A percentile compares a stretch with the other conserved stretches of the same genome.
These are phyloP conservation scores for Pisolithus orientalis DNA, from an alignment of 768 basidiomycete species.

Conservation along the genomic window DNA sequence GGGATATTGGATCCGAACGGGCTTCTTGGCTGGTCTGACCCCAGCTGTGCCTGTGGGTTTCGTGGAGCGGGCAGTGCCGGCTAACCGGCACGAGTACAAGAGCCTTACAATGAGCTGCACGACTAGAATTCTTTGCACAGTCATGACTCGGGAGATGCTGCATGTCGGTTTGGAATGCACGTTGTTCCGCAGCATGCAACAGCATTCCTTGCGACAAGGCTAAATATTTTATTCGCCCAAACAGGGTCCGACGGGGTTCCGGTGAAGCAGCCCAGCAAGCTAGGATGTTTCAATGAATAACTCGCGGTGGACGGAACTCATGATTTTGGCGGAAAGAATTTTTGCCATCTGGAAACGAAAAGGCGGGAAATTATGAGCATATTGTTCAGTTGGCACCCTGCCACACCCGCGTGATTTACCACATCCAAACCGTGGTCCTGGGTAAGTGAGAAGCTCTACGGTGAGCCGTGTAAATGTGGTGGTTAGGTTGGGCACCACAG, in stretches of 20 bases:
- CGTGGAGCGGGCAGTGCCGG: no score
- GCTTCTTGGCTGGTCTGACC: no score
- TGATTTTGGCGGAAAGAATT: not conserved
- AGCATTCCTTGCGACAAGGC: not conserved
- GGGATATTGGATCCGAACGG: no score
- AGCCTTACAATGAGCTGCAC: not conserved
- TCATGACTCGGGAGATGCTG: not conserved
- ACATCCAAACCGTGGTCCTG: not conserved
- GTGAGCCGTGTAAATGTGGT: not conserved
- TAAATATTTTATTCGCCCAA: not conserved
- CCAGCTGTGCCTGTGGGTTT: no score
- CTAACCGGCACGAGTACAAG: no score
- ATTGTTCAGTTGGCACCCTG: not conserved
- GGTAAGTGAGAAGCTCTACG: not conserved
- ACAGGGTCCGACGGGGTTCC: not conserved
- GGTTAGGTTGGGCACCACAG: not conserved
- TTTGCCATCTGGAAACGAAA: not conserved
- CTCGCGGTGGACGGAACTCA: not conserved
- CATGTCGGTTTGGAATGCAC: not conserved
- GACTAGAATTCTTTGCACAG: not conserved
- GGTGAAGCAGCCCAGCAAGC: not conserved
- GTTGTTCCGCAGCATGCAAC: not conserved
- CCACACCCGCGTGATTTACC: not conserved
- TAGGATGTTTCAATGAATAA: not conserved
- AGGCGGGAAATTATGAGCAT: not conserved